phyloP scores from a whole-genome alignment of 495 filamentous ascomycete genomes.

The Melanomma pulvis-pyrius region DNA sequence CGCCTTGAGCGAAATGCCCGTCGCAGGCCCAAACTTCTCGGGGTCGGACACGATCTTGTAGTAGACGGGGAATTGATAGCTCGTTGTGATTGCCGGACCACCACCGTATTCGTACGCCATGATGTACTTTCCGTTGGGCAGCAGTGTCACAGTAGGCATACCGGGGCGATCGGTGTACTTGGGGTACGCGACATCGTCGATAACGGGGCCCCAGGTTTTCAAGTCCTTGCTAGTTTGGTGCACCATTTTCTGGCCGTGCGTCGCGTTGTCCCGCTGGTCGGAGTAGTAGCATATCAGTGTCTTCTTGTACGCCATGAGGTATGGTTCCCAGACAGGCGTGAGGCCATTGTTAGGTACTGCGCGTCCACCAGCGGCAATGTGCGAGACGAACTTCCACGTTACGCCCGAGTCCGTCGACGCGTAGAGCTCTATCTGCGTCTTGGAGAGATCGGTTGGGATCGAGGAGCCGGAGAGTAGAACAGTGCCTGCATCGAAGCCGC shows the following conservation, averaged over 20 bases:
- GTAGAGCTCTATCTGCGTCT: conserved; percentile 70
- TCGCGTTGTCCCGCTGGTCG: conserved; percentile 64
- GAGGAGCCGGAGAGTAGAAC: conserved; percentile 65
- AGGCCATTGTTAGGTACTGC: conserved; percentile 63
- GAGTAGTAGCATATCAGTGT: conserved; percentile 68
- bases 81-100: conserved; percentile 47
- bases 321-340: conserved; percentile 74
- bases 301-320: conserved; percentile 58
- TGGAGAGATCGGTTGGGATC: conserved; percentile 63
- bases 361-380: conserved; percentile 65
- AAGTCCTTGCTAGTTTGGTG: conserved; percentile 64
- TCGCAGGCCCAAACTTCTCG: conserved; percentile 53
- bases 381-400: conserved; percentile 68
- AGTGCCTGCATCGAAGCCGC: conserved; percentile 60
- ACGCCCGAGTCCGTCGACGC: conserved; percentile 57
- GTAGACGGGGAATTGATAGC: conserved; percentile 60
- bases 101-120: conserved; percentile 67
- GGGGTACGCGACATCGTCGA: conserved; percentile 63
- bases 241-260: conserved; percentile 67
- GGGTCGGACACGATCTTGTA: conserved; percentile 57
- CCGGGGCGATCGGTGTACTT: conserved; percentile 67
- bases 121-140: conserved; percentile 65
- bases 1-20: conserved; percentile 50
- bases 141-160: conserved; percentile 63
- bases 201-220: conserved; percentile 58